These are phyloP conservation scores for Cryptococcus sp. DNA, from an alignment of 1,284 basidiomycete genomes.

Conservation along the genomic window DNA sequence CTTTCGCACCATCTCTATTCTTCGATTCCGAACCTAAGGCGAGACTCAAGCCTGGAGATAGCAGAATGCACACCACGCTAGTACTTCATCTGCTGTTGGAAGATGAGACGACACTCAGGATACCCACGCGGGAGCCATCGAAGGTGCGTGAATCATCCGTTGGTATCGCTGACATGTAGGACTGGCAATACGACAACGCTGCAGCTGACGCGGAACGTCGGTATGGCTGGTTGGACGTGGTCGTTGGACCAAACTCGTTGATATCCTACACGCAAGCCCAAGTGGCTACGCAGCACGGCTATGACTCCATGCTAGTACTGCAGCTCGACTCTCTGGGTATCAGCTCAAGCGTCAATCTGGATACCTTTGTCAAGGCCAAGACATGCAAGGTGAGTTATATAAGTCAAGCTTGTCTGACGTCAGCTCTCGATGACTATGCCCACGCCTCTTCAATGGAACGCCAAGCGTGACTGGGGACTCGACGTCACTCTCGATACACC, in stretches of 20 bases:
- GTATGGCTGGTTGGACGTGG: constrained; percentile 67
- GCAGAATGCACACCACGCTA: constrained; percentile 74
- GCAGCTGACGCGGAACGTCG: constrained; percentile 58
- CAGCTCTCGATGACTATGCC: constrained; percentile 55
- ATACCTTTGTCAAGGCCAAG: constrained; percentile 71
- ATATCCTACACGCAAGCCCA: constrained; percentile 81
- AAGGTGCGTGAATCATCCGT: constrained; percentile 28
- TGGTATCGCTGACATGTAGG: constrained; percentile 8
- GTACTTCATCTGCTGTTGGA: constrained; percentile 76
- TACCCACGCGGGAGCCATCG: constrained; percentile 78
- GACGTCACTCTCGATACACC: constrained; percentile 69
- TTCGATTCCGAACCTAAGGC: constrained; percentile 63
- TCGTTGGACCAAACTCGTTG: constrained; percentile 75
- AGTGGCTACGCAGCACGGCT: constrained; percentile 70
- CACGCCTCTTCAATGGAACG: constrained; percentile 56
- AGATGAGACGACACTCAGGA: constrained; percentile 70
- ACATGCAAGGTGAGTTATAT: constrained; percentile 58
- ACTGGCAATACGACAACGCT: constrained; percentile 39
- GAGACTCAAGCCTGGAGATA: constrained; percentile 69
- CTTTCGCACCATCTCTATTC: constrained; percentile 79
- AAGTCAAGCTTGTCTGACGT: constrained; percentile 2
- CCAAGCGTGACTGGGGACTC: constrained; percentile 73
- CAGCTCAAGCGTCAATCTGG: constrained; percentile 82
- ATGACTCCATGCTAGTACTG: constrained; percentile 73
- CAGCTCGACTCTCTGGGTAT: constrained; percentile 77